phyloP scores from a whole-genome alignment of 1,139 yeast genomes.

The Zygoascus meyerae region DNA sequence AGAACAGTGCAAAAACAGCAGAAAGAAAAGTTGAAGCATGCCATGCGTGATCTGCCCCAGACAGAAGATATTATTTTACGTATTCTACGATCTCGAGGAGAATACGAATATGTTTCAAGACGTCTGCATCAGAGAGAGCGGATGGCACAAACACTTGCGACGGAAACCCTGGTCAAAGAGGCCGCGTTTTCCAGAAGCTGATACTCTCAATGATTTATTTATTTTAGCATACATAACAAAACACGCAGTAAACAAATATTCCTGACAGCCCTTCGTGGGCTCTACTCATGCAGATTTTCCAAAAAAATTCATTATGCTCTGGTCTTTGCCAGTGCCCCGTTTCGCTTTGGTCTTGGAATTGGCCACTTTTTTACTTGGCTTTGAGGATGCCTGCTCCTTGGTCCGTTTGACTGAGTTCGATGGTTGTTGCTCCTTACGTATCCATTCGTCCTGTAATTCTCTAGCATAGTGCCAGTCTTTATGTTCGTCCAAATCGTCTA shows the following conservation, averaged over 20 bases:
- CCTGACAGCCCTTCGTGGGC: slow-evolving; percentile 2
- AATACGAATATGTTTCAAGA: slow-evolving; percentile 44
- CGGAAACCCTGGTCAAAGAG: slow-evolving; percentile 42
- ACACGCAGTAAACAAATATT: background rate
- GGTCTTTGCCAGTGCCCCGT: background rate
- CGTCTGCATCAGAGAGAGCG: slow-evolving; percentile 59
- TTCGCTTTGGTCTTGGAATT: background rate
- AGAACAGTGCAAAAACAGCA: slow-evolving; percentile 53
- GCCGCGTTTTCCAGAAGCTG: slow-evolving; percentile 19
- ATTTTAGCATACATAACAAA: background rate
- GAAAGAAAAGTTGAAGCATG: slow-evolving; percentile 45
- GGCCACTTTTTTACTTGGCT: background rate
- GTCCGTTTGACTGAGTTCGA: slow-evolving; percentile 4
- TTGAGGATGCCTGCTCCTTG: background rate
- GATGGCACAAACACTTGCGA: slow-evolving; percentile 56
- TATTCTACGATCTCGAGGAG: slow-evolving; percentile 44
- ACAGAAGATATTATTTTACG: slow-evolving; percentile 67
- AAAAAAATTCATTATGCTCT: background rate
- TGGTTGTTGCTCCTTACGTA: background rate
- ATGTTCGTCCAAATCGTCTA: slow-evolving; percentile 30
- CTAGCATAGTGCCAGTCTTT: slow-evolving; percentile 39
- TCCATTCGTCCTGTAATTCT: slow-evolving; percentile 37
- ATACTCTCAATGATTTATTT: slow-evolving; percentile 13
- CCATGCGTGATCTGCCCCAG: slow-evolving; percentile 50
- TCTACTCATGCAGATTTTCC: background rate